phyloP scores from a whole-genome alignment of 2,329 filamentous ascomycete genomes.

The Trichophyton benhamiae region DNA sequence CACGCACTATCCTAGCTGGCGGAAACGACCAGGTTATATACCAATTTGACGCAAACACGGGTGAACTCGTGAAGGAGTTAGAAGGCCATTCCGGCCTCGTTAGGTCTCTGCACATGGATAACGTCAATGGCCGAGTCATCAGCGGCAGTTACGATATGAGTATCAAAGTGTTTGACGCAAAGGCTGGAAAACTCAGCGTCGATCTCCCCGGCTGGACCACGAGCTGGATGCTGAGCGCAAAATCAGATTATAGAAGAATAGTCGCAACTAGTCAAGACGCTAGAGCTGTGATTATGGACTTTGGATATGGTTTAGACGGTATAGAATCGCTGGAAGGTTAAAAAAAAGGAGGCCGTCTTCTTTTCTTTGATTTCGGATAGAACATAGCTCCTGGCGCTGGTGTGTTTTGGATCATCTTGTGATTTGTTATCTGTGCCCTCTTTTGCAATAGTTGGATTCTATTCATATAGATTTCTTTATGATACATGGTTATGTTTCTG shows the following conservation, averaged over 20 bases:
- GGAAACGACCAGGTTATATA: slow-evolving; percentile 94
- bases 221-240: slow-evolving; percentile 92
- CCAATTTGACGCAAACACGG: slow-evolving; percentile 88
- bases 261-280: slow-evolving; percentile 92
- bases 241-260: slow-evolving; percentile 88
- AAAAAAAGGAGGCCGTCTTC: slow-evolving; percentile 7
- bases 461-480: background rate
- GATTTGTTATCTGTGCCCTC: background rate
- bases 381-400: background rate
- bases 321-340: slow-evolving; percentile 40
- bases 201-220: slow-evolving; percentile 91
- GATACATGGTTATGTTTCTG: background rate
- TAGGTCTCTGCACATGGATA: slow-evolving; percentile 81
- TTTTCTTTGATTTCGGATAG: background rate
- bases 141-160: slow-evolving; percentile 91
- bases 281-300: slow-evolving; percentile 86
- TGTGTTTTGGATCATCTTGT: background rate
- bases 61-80: slow-evolving; percentile 68
- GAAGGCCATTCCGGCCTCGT: slow-evolving; percentile 76
- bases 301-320: slow-evolving; percentile 47
- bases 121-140: slow-evolving; percentile 69
- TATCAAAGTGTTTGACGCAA: slow-evolving; percentile 87
- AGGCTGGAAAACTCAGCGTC: slow-evolving; percentile 62
- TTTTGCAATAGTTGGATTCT: background rate
- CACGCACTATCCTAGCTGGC: slow-evolving; percentile 82